Base-by-base conservation (phyloP, 352 stramenopile genomes). In the Globisporangium solare region DNA sequence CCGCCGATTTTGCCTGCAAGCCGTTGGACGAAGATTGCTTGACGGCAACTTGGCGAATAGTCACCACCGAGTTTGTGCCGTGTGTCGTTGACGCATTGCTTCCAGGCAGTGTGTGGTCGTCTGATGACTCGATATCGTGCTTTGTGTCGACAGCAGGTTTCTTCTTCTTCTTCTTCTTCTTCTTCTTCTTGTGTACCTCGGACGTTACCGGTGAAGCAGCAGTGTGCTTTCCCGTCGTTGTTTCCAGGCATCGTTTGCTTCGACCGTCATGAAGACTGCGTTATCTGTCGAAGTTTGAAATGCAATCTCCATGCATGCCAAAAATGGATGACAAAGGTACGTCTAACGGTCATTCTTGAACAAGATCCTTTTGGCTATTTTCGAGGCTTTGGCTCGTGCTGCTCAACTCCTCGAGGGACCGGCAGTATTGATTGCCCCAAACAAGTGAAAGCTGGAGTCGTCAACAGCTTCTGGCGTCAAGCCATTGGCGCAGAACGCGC, bases 101-200 rank as follows among this genome's bases (percentile, higher is more conserved):
- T 31, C 14, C 4, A 21, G 41, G 32, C 11, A 27, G 6, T 20
- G 18, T 43, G 58, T 18, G 31, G 20, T 17, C 18, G 22, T 54
- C 20, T 45, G 22, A 22, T 27, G 24, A 27, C 24, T 27, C 24
- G 24, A 5, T 2, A 27, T 27, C 24, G 5, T 27, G 24, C 24
- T 27, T 27, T 27, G 24, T 27, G 41, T 52, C 17, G n/a, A 12
- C 17, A 21, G 15, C 5, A 35, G 41, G 10, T 61, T 71, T 73
- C 39, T 71, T 63, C 31, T 58, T 63, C 31, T 37, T 48, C 20
- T 54, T 57, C 31, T 37, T 48, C 20, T 54, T 57, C 20, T 61
- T 57, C 40, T 58, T 63, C 24, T 49, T 51, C 31, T 41, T 49
- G 12, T 13, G 41, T 21, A 14, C 51, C 17, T 13, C 32, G 27